phyloP scores from a whole-genome alignment of 1,284 basidiomycete genomes.

The Puccinia horiana region DNA sequence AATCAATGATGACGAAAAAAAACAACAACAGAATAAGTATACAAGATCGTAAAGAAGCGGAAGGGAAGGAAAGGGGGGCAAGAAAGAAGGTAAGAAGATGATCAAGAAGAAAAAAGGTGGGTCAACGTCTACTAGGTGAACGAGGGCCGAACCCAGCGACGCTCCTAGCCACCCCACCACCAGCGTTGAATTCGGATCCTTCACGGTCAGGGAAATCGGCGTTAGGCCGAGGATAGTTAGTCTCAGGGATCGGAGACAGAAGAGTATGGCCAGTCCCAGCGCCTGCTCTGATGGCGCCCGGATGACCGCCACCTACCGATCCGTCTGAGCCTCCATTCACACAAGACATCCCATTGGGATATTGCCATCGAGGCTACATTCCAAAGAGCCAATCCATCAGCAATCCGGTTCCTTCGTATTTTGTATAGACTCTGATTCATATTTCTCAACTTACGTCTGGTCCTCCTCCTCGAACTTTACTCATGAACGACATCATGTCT shows the following conservation, averaged over 20 bases:
- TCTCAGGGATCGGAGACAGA: slow-evolving; percentile 29
- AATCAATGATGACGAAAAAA: no score
- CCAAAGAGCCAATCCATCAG: neutral
- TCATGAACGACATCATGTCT: slow-evolving; percentile 48
- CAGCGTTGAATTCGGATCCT: neutral
- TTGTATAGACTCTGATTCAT: neutral
- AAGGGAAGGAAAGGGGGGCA: neutral
- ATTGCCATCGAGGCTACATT: slow-evolving; percentile 45
- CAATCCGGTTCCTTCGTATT: neutral
- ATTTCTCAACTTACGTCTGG: slow-evolving; percentile 35
- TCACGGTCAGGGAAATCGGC: slow-evolving; percentile 16
- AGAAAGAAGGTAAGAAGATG: neutral
- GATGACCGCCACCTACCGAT: neutral
- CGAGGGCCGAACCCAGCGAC: slow-evolving; percentile 29
- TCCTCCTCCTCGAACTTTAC: slow-evolving; percentile 48
- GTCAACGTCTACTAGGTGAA: slow-evolving; percentile 34
- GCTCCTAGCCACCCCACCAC: neutral
- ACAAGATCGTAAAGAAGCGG: neutral
- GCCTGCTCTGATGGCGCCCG: neutral
- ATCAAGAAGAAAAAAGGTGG: neutral
- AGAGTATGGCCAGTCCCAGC: neutral
- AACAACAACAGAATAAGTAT: neutral
- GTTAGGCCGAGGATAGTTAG: slow-evolving; percentile 39
- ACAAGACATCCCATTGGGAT: neutral
- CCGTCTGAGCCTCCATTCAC: neutral